These are phyloP conservation scores for Adansonia rubrostipa DNA, from an alignment of 441 rosid species.

Conservation along the genomic window DNA sequence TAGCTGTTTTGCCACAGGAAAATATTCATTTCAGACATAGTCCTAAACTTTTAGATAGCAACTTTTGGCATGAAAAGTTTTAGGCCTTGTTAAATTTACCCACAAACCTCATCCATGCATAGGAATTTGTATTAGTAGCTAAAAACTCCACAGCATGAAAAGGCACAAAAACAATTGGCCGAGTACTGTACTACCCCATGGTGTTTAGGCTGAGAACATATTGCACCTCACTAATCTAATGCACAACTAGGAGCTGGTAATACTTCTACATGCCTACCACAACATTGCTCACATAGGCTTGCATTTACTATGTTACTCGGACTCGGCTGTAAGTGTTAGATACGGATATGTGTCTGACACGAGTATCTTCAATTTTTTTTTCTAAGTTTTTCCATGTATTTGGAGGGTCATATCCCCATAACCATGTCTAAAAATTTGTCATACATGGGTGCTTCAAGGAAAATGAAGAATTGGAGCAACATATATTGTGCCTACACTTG, in stretches of 20 bases:
- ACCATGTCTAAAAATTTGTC: too few species aligned
- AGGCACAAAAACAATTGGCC: neutral
- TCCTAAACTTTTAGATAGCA: neutral
- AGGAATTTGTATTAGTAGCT: neutral
- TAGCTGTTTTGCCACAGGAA: neutral
- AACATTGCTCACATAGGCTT: neutral
- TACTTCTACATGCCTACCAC: neutral
- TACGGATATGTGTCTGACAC: too few species aligned
- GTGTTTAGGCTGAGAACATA: neutral
- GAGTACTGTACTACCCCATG: neutral
- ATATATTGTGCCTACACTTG: neutral
- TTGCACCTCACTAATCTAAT: conserved; percentile 11
- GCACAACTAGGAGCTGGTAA: neutral
- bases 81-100: neutral
- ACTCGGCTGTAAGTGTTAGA: too few species aligned
- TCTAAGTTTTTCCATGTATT: too few species aligned
- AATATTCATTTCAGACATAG: neutral
- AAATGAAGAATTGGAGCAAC: too few species aligned
- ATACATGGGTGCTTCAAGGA: too few species aligned
- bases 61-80: neutral
- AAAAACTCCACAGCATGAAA: neutral
- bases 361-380: too few species aligned
- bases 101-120: neutral
- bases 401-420: too few species aligned
- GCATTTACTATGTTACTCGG: neutral